Base-by-base conservation (phyloP, 441 rosid genomes). In the Breynia disticha region DNA sequence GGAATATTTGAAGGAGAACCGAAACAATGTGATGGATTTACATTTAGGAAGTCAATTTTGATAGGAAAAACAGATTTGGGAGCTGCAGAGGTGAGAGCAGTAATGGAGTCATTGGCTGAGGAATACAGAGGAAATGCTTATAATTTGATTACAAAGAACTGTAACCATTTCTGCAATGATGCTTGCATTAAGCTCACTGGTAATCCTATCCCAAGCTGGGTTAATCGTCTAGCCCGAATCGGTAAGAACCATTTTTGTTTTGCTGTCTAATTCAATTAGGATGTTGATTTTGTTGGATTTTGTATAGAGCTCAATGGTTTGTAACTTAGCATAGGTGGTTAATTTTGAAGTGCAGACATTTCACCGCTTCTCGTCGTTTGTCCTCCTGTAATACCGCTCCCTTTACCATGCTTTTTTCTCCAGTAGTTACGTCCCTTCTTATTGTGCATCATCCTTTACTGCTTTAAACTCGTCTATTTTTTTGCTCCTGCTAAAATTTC, bases 1-100 rank as follows among this genome's bases (percentile, higher is more conserved):
- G 98, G 98, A 12, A 89, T 93, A 24, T 93, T 89, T 48, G 98
- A 93, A 69, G 95, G 80, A 3, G 88, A 82, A 48, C 98, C 98
- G 1, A 89, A 79, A 54, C 89, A 81, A 44, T 84, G 95, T 10
- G 97, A 88, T 9, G 98, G 93, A 2, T 93, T 89, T 58, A 80
- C 79, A 24, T 93, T 89, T 54, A 77, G 98, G 63, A 89, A 86
- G 70, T 64, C 95, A 16, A 74, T 93, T 67, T 72, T 84, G 75
- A 76, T 93, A 8, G 98, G 98, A 19, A 89, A 81, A 74, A 93
- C 97, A n/a, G 93, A 84, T 48, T 48, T 81, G 67, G 78, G 77
- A 8, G 69, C 80, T 16, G 59, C 69, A 35, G 82, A 84, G 51
- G 90, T 93, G 43, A 86, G 96, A 68, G 56, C 75, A 55, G 65